Percentiles rank a stretch among this genome's conserved stretches.
phyloP scores from a whole-genome alignment of 208 protist genomes.

The Leptomonas pyrrhocoris region DNA sequence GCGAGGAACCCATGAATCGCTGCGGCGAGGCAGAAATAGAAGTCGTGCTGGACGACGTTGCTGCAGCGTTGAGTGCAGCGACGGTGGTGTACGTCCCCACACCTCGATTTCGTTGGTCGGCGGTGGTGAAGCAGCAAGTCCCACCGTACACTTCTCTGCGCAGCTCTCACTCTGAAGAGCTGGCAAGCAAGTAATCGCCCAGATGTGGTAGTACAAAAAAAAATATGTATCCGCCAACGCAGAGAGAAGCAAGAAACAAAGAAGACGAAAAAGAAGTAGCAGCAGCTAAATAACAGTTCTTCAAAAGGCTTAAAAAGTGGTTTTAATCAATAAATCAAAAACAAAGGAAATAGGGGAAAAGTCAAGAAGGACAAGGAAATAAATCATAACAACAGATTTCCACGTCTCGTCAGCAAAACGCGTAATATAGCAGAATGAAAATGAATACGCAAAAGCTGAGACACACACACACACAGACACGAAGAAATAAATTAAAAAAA shows the following conservation, averaged over 20 bases:
- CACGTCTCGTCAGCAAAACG: no score
- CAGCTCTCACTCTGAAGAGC: neutral
- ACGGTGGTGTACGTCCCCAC: neutral
- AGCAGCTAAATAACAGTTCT: no score
- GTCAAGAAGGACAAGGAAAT: neutral
- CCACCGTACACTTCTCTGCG: no score
- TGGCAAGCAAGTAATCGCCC: no score
- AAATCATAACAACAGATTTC: neutral
- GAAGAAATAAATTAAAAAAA: neutral
- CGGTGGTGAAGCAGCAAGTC: conserved; percentile 3
- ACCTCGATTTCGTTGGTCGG: neutral
- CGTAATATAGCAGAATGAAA: no score
- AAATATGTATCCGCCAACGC: neutral
- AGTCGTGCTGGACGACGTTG: neutral
- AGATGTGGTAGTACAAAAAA: neutral
- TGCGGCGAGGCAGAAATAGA: neutral
- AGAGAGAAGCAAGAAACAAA: conserved; percentile 7
- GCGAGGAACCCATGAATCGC: conserved; percentile 14
- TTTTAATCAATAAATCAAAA: no score
- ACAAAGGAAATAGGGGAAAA: neutral
- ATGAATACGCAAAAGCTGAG: neutral
- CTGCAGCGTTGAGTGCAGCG: neutral
- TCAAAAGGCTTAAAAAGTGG: no score
- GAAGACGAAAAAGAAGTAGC: neutral
- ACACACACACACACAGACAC: conserved; percentile 1